Percentiles rank a stretch among this genome's conserved stretches.
Evolutionary conservation across 2,329 filamentous ascomycete genomes (phyloP).

Genomic region (Cladosporium velox): DNA sequence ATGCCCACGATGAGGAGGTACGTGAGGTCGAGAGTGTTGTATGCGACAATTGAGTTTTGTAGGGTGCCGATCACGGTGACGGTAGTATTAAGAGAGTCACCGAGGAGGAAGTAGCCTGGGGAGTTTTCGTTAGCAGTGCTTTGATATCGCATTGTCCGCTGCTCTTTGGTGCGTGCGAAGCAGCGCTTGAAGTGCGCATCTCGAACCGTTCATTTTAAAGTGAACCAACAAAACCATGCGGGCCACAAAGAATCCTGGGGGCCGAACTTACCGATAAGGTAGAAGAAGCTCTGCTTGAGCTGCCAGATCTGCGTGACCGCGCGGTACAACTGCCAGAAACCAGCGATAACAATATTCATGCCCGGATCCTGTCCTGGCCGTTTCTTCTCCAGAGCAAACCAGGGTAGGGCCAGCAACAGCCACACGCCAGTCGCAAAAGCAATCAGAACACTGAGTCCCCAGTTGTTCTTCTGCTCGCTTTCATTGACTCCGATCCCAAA

Average conservation of each 20-base stretch:
- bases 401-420: conserved; percentile 64
- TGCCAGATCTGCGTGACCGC: conserved; percentile 63
- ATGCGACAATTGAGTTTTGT: conserved; percentile 65
- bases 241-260: background rate
- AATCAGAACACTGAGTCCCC: conserved; percentile 65
- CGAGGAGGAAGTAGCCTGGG: conserved; percentile 64
- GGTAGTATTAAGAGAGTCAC: conserved; percentile 70
- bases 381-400: conserved; percentile 67
- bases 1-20: conserved; percentile 69
- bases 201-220: background rate
- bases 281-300: conserved; percentile 65
- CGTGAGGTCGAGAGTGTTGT: conserved; percentile 65
- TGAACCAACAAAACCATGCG: background rate
- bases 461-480: conserved; percentile 63
- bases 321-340: conserved; percentile 62
- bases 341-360: conserved; percentile 58
- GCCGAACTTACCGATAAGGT: conserved; percentile 56
- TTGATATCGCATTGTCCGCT: background rate
- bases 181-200: background rate
- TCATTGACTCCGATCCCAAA: conserved; percentile 62
- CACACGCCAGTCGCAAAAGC: conserved; percentile 66
- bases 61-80: conserved; percentile 67
- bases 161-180: background rate
- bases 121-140: background rate
- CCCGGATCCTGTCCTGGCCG: conserved; percentile 60